Evolutionary conservation across 768 basidiomycete species (phyloP).

Genomic region (Nidula microcarpa): DNA sequence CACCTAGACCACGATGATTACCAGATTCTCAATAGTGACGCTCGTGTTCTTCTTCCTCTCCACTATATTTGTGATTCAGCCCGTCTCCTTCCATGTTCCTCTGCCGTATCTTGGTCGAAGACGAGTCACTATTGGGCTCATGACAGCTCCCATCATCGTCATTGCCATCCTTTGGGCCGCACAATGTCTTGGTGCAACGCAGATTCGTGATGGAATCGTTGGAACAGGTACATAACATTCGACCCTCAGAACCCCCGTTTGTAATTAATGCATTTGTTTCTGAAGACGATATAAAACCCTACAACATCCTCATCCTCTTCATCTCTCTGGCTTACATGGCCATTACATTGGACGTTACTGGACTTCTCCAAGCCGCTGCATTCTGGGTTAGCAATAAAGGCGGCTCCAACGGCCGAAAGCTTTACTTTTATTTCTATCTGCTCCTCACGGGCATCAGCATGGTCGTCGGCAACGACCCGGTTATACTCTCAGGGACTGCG

Average conservation of each 20-base stretch:
- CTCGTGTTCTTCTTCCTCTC: slow-evolving; percentile 52
- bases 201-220: slow-evolving; percentile 76
- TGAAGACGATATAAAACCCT: slow-evolving; percentile 74
- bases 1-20: slow-evolving; percentile 29
- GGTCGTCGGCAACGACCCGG: slow-evolving; percentile 90
- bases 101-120: slow-evolving; percentile 24
- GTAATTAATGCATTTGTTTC: slow-evolving; percentile 1
- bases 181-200: slow-evolving; percentile 44
- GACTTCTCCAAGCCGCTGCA: slow-evolving; percentile 81
- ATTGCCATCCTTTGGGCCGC: slow-evolving; percentile 58
- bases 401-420: slow-evolving; percentile 63
- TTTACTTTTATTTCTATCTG: slow-evolving; percentile 80
- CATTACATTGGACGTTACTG: slow-evolving; percentile 87
- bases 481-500: slow-evolving; percentile 88
- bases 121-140: slow-evolving; percentile 41
- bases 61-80: slow-evolving; percentile 51
- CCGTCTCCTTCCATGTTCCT: slow-evolving; percentile 37
- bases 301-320: slow-evolving; percentile 92
- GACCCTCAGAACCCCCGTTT: background rate
- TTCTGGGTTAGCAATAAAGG: slow-evolving; percentile 86
- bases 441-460: slow-evolving; percentile 78
- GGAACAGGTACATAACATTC: slow-evolving; percentile 19
- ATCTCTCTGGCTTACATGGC: slow-evolving; percentile 91
- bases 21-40: slow-evolving; percentile 46
- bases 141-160: slow-evolving; percentile 50